Conservation (phyloP, 805 yeast species). For the Yarrowia divulgata region DNA sequence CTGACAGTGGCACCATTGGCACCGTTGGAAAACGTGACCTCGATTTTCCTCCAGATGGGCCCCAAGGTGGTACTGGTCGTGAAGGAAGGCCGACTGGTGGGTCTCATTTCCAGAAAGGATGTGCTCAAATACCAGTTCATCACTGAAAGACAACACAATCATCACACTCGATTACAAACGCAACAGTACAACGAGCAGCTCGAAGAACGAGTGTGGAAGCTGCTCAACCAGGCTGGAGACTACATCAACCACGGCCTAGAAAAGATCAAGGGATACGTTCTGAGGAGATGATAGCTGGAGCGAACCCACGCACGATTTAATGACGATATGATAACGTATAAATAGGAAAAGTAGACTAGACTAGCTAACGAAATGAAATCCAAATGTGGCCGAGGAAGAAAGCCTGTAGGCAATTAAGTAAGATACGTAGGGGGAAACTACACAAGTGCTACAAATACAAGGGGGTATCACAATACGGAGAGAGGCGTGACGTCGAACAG, state of each 20-base stretch:
- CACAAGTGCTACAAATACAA: constrained; percentile 1
- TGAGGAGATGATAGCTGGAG: constrained; percentile 2
- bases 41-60: constrained; percentile 78
- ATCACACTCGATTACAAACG: constrained; percentile 28
- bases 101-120: constrained; percentile 87
- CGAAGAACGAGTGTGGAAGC: constrained; percentile 28
- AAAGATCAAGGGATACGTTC: constrained; percentile 17
- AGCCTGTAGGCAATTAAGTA: too few relatives aligned
- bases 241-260: constrained; percentile 17
- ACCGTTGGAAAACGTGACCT: constrained; percentile 66
- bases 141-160: constrained; percentile 36
- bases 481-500: constrained; percentile 6
- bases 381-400: too few relatives aligned
- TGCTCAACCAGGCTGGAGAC: constrained; percentile 33
- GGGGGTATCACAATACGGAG: constrained; percentile 18
- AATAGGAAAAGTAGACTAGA: too few relatives aligned
- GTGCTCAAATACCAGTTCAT: constrained; percentile 59
- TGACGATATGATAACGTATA: constrained; percentile 19
- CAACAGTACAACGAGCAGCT: constrained; percentile 38
- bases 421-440: not conserved
- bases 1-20: constrained; percentile 62
- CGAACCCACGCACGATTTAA: not conserved
- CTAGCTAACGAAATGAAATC: not conserved
- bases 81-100: constrained; percentile 64
- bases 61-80: constrained; percentile 77